phyloP scores from a whole-genome alignment of 805 yeast species.

The Lipomyces anomalus region DNA sequence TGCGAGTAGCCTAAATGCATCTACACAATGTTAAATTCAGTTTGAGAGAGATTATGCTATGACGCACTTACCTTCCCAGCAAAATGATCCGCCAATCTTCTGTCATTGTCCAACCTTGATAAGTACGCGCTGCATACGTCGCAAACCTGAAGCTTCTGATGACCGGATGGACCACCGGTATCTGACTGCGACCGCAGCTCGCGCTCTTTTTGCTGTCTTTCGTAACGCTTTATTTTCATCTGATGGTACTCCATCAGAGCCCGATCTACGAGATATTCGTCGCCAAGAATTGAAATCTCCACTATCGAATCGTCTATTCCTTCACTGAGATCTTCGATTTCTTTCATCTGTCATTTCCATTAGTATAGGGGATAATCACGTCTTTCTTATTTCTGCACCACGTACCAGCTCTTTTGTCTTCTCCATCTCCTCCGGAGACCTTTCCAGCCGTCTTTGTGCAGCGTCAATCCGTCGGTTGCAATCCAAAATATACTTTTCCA shows the following conservation, averaged over 20 bases:
- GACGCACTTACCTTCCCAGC: slow-evolving; percentile 46
- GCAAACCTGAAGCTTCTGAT: slow-evolving; percentile 87
- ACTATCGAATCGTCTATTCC: slow-evolving; percentile 16
- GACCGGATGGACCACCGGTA: slow-evolving; percentile 75
- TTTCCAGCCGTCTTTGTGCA: slow-evolving; percentile 61
- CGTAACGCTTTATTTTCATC: slow-evolving; percentile 28
- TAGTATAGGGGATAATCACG: background rate
- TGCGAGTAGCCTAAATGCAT: slow-evolving; percentile 76
- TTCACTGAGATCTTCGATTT: slow-evolving; percentile 22
- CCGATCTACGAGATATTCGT: slow-evolving; percentile 31
- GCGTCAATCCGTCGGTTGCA: slow-evolving; percentile 58
- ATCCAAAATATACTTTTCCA: slow-evolving; percentile 56
- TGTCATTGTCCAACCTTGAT: slow-evolving; percentile 78
- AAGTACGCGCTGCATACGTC: slow-evolving; percentile 84
- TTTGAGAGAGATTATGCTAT: background rate
- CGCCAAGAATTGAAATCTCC: slow-evolving; percentile 22
- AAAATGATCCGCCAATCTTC: slow-evolving; percentile 84
- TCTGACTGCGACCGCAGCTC: slow-evolving; percentile 59
- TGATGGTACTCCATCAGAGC: slow-evolving; percentile 30
- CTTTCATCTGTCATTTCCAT: slow-evolving; percentile 10
- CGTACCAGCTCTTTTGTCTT: slow-evolving; percentile 33
- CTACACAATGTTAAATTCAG: slow-evolving; percentile 27
- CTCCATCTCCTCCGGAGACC: slow-evolving; percentile 67
- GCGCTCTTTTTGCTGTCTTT: slow-evolving; percentile 49
- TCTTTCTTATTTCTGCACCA: slow-evolving; percentile 23